A percentile compares a stretch with the other conserved stretches of the same genome.
Conservation (phyloP, 139 green algal genomes). For the Spirogloea muscicola region DNA sequence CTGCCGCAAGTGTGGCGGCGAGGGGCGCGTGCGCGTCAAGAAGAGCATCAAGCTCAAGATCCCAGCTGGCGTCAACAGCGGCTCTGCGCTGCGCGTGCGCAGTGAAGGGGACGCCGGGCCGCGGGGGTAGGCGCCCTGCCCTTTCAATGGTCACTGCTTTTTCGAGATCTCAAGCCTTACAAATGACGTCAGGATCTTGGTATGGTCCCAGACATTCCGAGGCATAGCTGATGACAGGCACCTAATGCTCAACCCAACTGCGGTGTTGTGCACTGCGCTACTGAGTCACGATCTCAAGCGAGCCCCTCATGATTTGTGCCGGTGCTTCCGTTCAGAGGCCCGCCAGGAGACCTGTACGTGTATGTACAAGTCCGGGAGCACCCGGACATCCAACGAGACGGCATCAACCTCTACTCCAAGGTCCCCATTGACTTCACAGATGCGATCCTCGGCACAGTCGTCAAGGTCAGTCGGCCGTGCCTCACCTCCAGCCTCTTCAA, state of each 20-base stretch:
- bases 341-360: constrained; percentile 90
- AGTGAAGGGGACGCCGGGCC: constrained; percentile 67
- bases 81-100: constrained; percentile 74
- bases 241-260: too few relatives aligned
- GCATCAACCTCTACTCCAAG: constrained; percentile 82
- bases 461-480: too few relatives aligned
- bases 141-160: not conserved
- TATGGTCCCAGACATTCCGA: too few relatives aligned
- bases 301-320: too few relatives aligned
- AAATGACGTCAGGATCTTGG: too few relatives aligned
- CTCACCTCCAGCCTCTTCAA: too few relatives aligned
- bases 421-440: constrained; percentile 76
- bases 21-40: constrained; percentile 76
- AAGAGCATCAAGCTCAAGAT: constrained; percentile 80
- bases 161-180: too few relatives aligned
- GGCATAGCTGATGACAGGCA: too few relatives aligned
- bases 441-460: constrained; percentile 87
- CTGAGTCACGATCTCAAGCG: too few relatives aligned
- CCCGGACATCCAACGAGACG: constrained; percentile 79
- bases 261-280: too few relatives aligned
- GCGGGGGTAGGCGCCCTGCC: constrained; percentile 15
- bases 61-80: constrained; percentile 80
- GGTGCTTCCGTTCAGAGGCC: constrained; percentile 38
- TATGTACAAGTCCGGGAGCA: constrained; percentile 82
- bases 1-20: constrained; percentile 83